Evolutionary conservation across 108 stramenopile genomes (phyloP).

Genomic region (Craspedostauros australis): DNA sequence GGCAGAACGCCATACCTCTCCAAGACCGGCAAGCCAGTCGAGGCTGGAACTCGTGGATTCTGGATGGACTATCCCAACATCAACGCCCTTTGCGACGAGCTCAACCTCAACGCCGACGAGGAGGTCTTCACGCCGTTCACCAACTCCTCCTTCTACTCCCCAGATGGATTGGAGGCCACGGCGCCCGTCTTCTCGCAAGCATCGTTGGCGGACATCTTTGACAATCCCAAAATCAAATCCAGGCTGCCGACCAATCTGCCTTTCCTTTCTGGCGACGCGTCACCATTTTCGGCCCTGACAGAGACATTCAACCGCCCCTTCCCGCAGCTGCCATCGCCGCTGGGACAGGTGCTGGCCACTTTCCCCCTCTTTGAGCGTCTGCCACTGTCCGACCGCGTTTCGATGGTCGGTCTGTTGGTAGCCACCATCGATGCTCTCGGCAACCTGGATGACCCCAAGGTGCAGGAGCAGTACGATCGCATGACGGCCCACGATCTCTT

Average conservation of each 20-base stretch:
- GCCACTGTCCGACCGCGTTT: constrained; percentile 76
- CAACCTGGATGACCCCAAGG: constrained; percentile 42
- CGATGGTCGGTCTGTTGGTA: constrained; percentile 83
- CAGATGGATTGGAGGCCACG: constrained; percentile 89
- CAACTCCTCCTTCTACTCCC: constrained; percentile 87
- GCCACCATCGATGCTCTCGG: constrained; percentile 87
- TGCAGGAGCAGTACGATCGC: constrained; percentile 77
- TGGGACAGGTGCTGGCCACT: constrained; percentile 86
- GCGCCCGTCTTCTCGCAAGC: constrained; percentile 80
- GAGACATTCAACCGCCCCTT: too few species aligned
- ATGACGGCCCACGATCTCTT: constrained; percentile 92
- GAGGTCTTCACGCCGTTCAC: constrained; percentile 87
- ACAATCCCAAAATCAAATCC: too few species aligned
- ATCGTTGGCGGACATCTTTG: constrained; percentile 32
- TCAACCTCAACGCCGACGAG: constrained; percentile 55
- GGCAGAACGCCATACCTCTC: constrained; percentile 69
- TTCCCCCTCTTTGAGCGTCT: constrained; percentile 87
- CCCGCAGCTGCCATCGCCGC: constrained; percentile 76
- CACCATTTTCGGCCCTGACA: too few species aligned
- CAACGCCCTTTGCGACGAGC: constrained; percentile 58
- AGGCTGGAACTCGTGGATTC: constrained; percentile 86
- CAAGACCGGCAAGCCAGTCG: constrained; percentile 70
- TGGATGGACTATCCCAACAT: constrained; percentile 97
- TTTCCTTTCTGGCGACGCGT: constrained; percentile 24
- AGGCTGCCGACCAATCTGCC: constrained; percentile 22